A percentile compares a stretch with the other conserved stretches of the same genome.
Conservation (phyloP, 2,329 filamentous ascomycete genomes). For the Colletotrichum acutatum region DNA sequence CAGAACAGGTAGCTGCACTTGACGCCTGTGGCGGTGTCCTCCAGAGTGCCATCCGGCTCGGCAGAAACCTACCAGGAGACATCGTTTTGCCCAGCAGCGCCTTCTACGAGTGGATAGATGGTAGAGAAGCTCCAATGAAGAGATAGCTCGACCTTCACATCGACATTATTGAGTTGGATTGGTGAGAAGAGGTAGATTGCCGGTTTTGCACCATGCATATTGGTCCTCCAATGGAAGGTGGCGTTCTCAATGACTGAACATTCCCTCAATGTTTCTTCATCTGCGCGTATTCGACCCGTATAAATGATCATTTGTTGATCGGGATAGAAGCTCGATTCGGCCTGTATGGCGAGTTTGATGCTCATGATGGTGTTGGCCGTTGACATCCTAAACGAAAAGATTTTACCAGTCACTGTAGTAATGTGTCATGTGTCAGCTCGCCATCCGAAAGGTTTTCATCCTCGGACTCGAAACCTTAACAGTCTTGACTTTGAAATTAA, state of each 20-base stretch:
- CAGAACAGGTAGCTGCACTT: constrained; percentile 19
- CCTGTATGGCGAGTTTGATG: neutral
- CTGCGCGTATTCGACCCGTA: no score
- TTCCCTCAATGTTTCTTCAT: neutral
- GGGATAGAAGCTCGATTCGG: no score
- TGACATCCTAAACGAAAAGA: neutral
- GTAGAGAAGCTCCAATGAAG: neutral
- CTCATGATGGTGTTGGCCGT: neutral
- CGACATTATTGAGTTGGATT: neutral
- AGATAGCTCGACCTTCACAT: neutral
- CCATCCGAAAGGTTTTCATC: neutral
- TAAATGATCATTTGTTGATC: no score
- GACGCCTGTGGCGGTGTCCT: neutral
- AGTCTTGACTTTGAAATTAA: neutral
- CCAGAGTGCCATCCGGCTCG: neutral
- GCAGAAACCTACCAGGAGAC: neutral
- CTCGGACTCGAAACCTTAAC: neutral
- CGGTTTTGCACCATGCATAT: no score
- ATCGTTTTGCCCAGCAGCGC: no score
- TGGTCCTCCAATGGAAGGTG: no score
- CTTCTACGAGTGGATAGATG: neutral
- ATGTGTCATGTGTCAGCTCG: neutral
- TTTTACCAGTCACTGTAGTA: neutral
- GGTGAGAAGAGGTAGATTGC: constrained; percentile 2
- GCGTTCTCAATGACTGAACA: neutral